These are phyloP conservation scores for Tulasnella sp. DNA, from an alignment of 768 basidiomycete genomes.

Conservation along the genomic window DNA sequence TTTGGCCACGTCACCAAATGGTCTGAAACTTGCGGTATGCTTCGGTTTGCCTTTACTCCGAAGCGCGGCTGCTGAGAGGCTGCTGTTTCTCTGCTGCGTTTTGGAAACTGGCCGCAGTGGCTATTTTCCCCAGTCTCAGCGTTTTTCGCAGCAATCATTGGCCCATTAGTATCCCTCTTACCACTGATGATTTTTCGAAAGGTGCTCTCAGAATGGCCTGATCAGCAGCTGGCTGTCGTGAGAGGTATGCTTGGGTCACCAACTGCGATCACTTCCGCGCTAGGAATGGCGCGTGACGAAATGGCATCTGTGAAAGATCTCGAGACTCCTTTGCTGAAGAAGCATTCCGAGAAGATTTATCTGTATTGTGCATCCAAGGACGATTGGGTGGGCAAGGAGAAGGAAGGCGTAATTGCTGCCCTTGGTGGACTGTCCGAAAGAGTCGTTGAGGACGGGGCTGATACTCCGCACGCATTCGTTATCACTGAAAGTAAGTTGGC, in stretches of 20 bases:
- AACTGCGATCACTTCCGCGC: slow-evolving; percentile 47
- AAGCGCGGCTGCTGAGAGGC: slow-evolving; percentile 40
- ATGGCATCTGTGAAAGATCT: slow-evolving; percentile 57
- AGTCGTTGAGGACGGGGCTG: slow-evolving; percentile 44
- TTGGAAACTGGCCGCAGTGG: slow-evolving; percentile 37
- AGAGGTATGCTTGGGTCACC: slow-evolving; percentile 51
- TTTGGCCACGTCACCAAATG: slow-evolving; percentile 64
- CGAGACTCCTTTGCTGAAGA: slow-evolving; percentile 45
- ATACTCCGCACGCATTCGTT: slow-evolving; percentile 69
- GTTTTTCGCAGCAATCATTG: slow-evolving; percentile 41
- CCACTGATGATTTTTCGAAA: slow-evolving; percentile 38
- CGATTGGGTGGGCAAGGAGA: slow-evolving; percentile 65
- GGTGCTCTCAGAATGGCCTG: slow-evolving; percentile 52
- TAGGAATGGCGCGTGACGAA: slow-evolving; percentile 65
- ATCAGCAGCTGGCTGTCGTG: slow-evolving; percentile 45
- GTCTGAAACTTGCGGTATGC: slow-evolving; percentile 44
- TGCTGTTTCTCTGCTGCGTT: neutral
- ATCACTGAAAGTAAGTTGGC: slow-evolving; percentile 38
- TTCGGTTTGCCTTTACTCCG: neutral
- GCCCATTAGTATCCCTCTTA: slow-evolving; percentile 42
- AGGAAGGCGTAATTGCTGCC: slow-evolving; percentile 42
- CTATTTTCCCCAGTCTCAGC: slow-evolving; percentile 49
- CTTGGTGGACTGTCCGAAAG: slow-evolving; percentile 38
- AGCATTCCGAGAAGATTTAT: slow-evolving; percentile 42
- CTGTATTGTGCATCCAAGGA: slow-evolving; percentile 62